These are phyloP conservation scores for Alternaria brassicae DNA, from an alignment of 2,329 filamentous ascomycete species.

Conservation along the genomic window DNA sequence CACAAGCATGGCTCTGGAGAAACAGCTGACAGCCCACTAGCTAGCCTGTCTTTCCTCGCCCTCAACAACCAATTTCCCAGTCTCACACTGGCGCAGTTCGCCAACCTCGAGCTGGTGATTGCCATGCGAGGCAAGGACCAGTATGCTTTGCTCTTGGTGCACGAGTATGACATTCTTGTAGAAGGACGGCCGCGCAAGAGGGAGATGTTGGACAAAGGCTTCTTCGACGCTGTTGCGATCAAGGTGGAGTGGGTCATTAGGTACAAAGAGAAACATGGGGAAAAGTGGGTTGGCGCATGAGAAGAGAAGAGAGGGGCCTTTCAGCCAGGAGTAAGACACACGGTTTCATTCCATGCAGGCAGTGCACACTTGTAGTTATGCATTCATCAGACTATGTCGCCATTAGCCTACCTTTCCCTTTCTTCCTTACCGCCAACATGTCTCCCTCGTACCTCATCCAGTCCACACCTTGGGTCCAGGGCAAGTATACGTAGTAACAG, in stretches of 20 bases:
- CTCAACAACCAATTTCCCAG: background rate
- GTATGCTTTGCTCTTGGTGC: background rate
- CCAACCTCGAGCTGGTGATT: background rate
- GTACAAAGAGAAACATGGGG: background rate
- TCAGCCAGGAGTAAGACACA: background rate
- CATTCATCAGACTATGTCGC: background rate
- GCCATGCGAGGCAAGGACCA: background rate
- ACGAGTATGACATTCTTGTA: background rate
- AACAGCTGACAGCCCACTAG: too few species aligned
- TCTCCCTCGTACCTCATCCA: conserved; percentile 44
- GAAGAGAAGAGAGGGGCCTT: too few species aligned
- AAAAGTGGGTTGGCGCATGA: background rate
- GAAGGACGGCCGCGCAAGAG: background rate
- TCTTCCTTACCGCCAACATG: background rate
- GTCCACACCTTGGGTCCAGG: conserved; percentile 61
- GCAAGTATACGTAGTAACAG: conserved; percentile 56
- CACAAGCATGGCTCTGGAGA: too few species aligned
- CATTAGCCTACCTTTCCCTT: background rate
- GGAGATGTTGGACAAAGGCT: background rate
- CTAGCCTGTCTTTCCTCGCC: background rate
- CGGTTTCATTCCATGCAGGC: too few species aligned
- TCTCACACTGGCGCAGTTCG: background rate
- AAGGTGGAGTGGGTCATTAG: background rate
- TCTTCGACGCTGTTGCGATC: background rate
- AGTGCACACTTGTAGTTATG: background rate